Percentiles rank a stretch among this genome's conserved stretches.
Conservation (phyloP, 164 flowering plant species). For the Stephania yunnanensis region DNA sequence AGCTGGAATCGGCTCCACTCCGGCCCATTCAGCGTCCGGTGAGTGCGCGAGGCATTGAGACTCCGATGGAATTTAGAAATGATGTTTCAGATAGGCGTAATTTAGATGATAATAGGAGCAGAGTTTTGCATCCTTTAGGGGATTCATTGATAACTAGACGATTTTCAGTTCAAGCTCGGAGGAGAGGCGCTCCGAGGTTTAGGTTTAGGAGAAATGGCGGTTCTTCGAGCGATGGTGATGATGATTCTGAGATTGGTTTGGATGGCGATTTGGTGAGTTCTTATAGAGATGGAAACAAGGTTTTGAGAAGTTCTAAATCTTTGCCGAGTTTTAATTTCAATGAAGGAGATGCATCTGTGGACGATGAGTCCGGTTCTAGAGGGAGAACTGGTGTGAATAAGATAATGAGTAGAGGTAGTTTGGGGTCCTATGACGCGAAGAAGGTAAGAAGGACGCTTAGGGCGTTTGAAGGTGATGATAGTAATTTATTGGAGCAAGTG, state of each 20-base stretch:
- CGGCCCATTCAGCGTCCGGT: not conserved
- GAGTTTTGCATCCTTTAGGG: not conserved
- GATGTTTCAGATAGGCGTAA: constrained; percentile 19
- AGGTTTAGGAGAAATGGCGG: constrained; percentile 30
- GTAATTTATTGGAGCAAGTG: constrained; percentile 35
- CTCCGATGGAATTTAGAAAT: constrained; percentile 39
- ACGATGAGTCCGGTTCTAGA: constrained; percentile 4
- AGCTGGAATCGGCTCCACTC: constrained; percentile 26
- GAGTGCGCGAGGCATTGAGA: not conserved
- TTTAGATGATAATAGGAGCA: constrained; percentile 4
- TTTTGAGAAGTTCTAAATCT: constrained; percentile 14
- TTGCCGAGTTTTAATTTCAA: constrained; percentile 24
- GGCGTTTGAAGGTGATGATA: constrained; percentile 46
- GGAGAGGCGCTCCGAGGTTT: constrained; percentile 12
- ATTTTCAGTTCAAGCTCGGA: constrained; percentile 30
- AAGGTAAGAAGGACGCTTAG: constrained; percentile 36
- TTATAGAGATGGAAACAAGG: not conserved
- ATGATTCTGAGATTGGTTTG: constrained; percentile 21
- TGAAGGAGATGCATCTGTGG: constrained; percentile 21
- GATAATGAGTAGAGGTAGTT: constrained; percentile 54
- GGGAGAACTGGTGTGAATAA: constrained; percentile 27
- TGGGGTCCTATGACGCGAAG: constrained; percentile 69
- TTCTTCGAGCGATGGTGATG: constrained; percentile 54
- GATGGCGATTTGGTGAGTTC: constrained; percentile 11
- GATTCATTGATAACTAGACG: constrained; percentile 21